Base-by-base conservation (phyloP, 345 rosid genomes). In the Brassica juncea region DNA sequence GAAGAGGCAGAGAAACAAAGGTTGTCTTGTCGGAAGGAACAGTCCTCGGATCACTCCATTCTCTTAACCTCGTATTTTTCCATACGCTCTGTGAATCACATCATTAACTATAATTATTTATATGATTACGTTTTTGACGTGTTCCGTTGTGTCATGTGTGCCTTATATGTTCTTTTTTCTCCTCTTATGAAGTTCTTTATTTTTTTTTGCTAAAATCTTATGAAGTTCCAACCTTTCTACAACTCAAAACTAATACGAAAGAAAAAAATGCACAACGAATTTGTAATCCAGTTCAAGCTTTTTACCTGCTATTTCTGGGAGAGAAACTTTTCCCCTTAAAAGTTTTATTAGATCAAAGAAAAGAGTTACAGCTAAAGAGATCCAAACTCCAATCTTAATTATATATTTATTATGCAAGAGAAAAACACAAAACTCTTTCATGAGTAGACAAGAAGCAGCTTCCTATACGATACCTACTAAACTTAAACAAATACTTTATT, bases 11-110 rank as follows among this genome's bases (percentile, higher is more conserved):
- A 55, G 60, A 55, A 55, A 55, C 9, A 55, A 55, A 55, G 60
- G 60, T 55, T 55, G 60, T 55, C 60, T 55, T 55, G 60, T 55
- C 60, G 11, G 60, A 55, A 19, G 9, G 60, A 55, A 55, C 60
- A 55, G 25, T 8, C 8, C 27, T 16, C 60, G 8, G 21, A 55
- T 8, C 60, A 55, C 27, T 19, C 60, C 8, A 5, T 52, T 55
- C 60, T 55, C 60, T 19, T 16, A 55, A 55, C 60, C 60, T 55
- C 60, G 27, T 55, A 55, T 19, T 55, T 55, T 16, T 7, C 11
- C 4, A 28, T 28, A 28, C 31, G 31, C 31, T 28, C 31, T 28
- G 31, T 28, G 60, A 16, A 55, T 55, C 60, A 16, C 60, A 55
- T 55, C 21, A 42, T 55, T 55, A 55, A 15, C 8, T 54, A 54